Evolutionary conservation across 495 filamentous ascomycete species (phyloP).

Genomic region (Tetracladium marchalianum): DNA sequence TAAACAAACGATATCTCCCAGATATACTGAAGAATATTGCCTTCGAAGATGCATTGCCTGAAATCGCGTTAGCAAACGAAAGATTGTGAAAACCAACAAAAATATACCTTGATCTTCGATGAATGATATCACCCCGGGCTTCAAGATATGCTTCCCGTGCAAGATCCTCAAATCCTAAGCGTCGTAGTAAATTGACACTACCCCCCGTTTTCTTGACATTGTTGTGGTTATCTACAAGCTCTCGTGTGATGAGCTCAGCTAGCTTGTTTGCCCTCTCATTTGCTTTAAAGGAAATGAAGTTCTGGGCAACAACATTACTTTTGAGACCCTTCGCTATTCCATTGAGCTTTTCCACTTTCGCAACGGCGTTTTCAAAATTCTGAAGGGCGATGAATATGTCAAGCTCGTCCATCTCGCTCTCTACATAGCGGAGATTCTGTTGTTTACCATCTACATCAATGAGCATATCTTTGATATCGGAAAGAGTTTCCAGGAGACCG

Average conservation of each 20-base stretch:
- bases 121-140: conserved; percentile 63
- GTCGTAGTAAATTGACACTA: conserved; percentile 72
- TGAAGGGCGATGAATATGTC: conserved; percentile 94
- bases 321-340: conserved; percentile 69
- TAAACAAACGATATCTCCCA: conserved; percentile 95
- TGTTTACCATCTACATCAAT: conserved; percentile 96
- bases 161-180: conserved; percentile 81
- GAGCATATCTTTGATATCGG: conserved; percentile 65
- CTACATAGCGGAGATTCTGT: conserved; percentile 90
- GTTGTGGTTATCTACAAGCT: conserved; percentile 63
- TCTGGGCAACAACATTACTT: conserved; percentile 74
- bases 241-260: conserved; percentile 60
- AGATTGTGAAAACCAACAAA: background rate
- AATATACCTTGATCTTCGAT: conserved; percentile 68
- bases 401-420: conserved; percentile 88
- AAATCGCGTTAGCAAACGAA: conserved; percentile 1
- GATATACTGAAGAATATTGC: conserved; percentile 83
- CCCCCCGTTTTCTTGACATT: conserved; percentile 57
- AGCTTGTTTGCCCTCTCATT: conserved; percentile 77
- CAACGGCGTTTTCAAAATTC: conserved; percentile 74
- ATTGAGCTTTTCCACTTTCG: conserved; percentile 71
- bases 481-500: conserved; percentile 55
- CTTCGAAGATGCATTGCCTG: conserved; percentile 89
- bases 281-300: conserved; percentile 80
- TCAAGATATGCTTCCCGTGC: conserved; percentile 80